These are phyloP conservation scores for Simplicillium aogashimaense DNA, from an alignment of 2,329 filamentous ascomycete genomes.

Conservation along the genomic window DNA sequence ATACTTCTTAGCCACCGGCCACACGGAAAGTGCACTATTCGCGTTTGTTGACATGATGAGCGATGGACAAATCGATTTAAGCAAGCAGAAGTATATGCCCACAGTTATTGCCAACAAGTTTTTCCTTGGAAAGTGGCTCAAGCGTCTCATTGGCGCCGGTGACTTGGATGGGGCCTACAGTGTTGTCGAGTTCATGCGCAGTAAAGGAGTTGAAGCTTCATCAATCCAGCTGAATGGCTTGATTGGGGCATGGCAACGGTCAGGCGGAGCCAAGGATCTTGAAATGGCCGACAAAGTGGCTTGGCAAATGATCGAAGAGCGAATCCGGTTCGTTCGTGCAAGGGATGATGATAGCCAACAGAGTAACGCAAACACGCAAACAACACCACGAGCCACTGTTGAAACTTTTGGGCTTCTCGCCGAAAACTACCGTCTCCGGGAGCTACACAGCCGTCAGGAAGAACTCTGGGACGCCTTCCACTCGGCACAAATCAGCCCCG, in stretches of 20 bases:
- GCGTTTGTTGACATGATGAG: conserved; percentile 89
- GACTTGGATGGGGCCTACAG: conserved; percentile 61
- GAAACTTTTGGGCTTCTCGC: conserved; percentile 73
- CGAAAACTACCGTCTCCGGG: conserved; percentile 57
- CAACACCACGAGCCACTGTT: conserved; percentile 50
- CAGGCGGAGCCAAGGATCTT: conserved; percentile 41
- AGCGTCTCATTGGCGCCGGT: conserved; percentile 65
- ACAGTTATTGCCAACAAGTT: conserved; percentile 57
- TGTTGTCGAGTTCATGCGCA: conserved; percentile 68
- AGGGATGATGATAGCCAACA: conserved; percentile 17
- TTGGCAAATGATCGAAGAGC: conserved; percentile 67
- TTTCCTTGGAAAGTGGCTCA: conserved; percentile 83
- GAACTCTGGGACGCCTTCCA: conserved; percentile 53
- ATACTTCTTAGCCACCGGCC: conserved; percentile 57
- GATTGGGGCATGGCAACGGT: conserved; percentile 67
- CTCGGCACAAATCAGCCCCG: conserved; percentile 53
- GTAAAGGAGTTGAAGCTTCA: conserved; percentile 56
- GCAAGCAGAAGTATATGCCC: conserved; percentile 32
- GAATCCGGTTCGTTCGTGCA: conserved; percentile 51
- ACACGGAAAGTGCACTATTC: conserved; percentile 57
- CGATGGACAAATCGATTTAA: conserved; percentile 40
- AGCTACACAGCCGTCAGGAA: conserved; percentile 46
- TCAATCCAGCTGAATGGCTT: conserved; percentile 74
- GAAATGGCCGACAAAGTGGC: conserved; percentile 57
- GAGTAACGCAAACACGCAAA: too few species aligned